A percentile compares a stretch with the other conserved stretches of the same genome.
Evolutionary conservation across 2,329 filamentous ascomycete species (phyloP).

Genomic region (Rachicladosporium sp.): DNA sequence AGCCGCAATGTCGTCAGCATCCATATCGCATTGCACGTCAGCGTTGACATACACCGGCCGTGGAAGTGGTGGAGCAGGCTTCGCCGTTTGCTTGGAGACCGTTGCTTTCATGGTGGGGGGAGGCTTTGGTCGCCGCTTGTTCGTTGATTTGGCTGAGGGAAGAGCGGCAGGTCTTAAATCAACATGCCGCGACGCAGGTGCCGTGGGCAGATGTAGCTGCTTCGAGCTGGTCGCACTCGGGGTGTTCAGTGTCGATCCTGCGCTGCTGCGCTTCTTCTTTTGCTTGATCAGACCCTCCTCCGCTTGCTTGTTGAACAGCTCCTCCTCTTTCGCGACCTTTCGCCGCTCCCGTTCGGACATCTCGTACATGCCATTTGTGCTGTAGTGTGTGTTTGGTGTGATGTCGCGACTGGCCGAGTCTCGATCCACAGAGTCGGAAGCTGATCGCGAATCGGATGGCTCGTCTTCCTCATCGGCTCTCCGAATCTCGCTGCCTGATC

Average conservation of each 20-base stretch:
- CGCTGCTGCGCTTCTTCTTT: constrained; percentile 45
- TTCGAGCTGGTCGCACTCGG: constrained; percentile 34
- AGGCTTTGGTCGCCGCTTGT: constrained; percentile 10
- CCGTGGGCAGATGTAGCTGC: constrained; percentile 23
- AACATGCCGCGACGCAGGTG: constrained; percentile 17
- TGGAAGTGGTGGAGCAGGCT: too few species aligned
- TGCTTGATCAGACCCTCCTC: constrained; percentile 39
- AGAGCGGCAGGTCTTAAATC: constrained; percentile 16
- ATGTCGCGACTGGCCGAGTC: constrained; percentile 49
- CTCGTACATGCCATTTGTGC: constrained; percentile 37
- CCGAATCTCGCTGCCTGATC: constrained; percentile 46
- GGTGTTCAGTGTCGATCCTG: constrained; percentile 40
- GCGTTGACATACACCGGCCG: constrained; percentile 17
- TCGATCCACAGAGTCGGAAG: constrained; percentile 43
- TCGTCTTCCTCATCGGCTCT: constrained; percentile 41
- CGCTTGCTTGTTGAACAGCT: constrained; percentile 49
- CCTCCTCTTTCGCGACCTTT: constrained; percentile 51
- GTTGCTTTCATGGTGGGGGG: neutral
- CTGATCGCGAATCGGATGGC: constrained; percentile 46
- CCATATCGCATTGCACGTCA: constrained; percentile 23
- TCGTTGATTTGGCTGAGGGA: constrained; percentile 9
- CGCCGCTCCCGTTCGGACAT: constrained; percentile 50
- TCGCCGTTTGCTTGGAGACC: too few species aligned
- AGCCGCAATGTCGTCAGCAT: constrained; percentile 16
- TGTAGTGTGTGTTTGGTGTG: constrained; percentile 44